Evolutionary conservation across 1,284 basidiomycete species (phyloP).

Genomic region (Pseudozyma thailandica): DNA sequence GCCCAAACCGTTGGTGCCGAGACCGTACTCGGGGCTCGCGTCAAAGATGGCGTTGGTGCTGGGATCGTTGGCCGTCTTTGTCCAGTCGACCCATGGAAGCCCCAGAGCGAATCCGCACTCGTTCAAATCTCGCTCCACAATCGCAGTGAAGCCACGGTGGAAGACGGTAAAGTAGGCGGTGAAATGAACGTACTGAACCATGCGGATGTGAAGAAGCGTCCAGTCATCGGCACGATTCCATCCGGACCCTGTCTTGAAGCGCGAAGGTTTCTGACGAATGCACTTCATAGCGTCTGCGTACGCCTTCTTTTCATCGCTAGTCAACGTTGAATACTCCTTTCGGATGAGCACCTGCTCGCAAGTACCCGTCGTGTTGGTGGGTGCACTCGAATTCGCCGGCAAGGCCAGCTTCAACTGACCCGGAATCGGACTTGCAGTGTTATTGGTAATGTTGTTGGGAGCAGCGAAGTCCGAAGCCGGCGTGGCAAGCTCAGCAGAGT

Average conservation of each 20-base stretch:
- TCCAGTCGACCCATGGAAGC: conserved; percentile 42
- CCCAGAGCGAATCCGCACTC: conserved; percentile 25
- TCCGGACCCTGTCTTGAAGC: conserved; percentile 9
- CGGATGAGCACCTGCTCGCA: conserved; percentile 12
- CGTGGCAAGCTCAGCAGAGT: background rate
- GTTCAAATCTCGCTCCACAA: conserved; percentile 33
- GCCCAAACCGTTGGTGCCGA: conserved; percentile 30
- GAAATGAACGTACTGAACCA: conserved; percentile 45
- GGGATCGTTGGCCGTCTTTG: conserved; percentile 17
- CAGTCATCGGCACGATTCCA: conserved; percentile 37
- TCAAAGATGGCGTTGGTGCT: conserved; percentile 15
- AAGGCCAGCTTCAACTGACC: background rate
- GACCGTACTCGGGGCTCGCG: conserved; percentile 7
- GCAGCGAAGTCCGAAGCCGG: background rate
- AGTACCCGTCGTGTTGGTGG: conserved; percentile 1
- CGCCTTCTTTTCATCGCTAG: conserved; percentile 13
- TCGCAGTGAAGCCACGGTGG: conserved; percentile 25
- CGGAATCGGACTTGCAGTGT: background rate
- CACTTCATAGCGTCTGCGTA: conserved; percentile 31
- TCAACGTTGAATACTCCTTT: conserved; percentile 33
- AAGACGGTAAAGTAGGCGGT: conserved; percentile 35
- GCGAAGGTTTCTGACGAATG: conserved; percentile 31
- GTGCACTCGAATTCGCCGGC: background rate
- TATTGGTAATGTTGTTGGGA: background rate
- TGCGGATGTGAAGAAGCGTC: conserved; percentile 40